phyloP scores from a whole-genome alignment of 164 flowering plant genomes.

The Stephania japonica region DNA sequence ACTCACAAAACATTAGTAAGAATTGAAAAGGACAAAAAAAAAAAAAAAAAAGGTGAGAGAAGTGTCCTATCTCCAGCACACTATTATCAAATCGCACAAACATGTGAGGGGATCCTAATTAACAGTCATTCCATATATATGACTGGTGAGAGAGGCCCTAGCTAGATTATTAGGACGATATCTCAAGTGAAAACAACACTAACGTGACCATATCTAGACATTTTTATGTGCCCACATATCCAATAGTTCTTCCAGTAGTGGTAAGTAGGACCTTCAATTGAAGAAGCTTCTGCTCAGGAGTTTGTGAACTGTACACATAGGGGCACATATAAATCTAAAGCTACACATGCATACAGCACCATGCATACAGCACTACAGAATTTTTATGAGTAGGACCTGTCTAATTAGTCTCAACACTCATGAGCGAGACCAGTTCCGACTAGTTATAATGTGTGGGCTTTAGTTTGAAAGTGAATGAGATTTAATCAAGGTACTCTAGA shows the following conservation, averaged over 20 bases:
- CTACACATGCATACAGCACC: background rate
- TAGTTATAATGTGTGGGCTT: no score
- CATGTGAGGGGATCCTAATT: constrained; percentile 1
- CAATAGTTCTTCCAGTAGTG: background rate
- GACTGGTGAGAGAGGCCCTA: background rate
- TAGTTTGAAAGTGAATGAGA: no score
- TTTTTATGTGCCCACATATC: no score
- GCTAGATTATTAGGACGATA: background rate
- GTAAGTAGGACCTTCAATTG: background rate
- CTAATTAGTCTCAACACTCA: no score
- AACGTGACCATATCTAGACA: background rate
- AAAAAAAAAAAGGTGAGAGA: background rate
- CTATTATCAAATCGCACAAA: background rate
- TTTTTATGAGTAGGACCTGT: no score
- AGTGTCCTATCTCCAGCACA: background rate
- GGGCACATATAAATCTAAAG: background rate
- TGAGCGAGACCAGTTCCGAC: no score
- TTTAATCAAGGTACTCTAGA: no score
- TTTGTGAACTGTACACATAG: background rate
- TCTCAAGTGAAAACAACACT: background rate
- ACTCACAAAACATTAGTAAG: background rate
- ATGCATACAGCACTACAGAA: background rate
- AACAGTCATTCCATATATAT: background rate
- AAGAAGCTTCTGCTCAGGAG: background rate
- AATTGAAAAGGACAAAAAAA: background rate